Evolutionary conservation across 2,329 filamentous ascomycete genomes (phyloP).

Genomic region (Chaetomium olivaceum): DNA sequence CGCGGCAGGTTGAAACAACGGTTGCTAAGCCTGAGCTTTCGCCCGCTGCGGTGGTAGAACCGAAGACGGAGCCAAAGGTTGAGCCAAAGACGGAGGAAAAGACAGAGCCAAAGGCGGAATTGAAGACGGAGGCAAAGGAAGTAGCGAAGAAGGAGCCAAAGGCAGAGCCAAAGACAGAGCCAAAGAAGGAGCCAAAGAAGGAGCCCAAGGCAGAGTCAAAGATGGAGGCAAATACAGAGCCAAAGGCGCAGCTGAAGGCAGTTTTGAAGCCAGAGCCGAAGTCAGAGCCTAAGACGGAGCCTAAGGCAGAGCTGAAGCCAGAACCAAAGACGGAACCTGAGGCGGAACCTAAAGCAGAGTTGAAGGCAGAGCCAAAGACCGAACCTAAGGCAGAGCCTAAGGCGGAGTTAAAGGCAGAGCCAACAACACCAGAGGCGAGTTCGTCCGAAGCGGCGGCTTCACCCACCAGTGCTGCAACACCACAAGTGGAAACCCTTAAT

Average conservation of each 20-base stretch:
- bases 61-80: background rate
- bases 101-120: background rate
- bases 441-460: conserved; percentile 26
- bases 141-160: conserved; percentile 12
- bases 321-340: background rate
- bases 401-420: background rate
- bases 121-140: background rate
- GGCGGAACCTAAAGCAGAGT: background rate
- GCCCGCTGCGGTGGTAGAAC: conserved; percentile 14
- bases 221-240: too few species aligned
- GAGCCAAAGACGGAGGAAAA: background rate
- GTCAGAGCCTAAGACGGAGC: background rate
- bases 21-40: conserved; percentile 30
- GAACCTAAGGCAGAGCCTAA: background rate
- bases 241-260: too few species aligned
- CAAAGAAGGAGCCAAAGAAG: background rate
- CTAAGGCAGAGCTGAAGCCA: background rate
- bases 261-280: too few species aligned
- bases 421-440: background rate
- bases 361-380: background rate
- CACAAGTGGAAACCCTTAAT: conserved; percentile 20
- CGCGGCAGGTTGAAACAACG: conserved; percentile 31
- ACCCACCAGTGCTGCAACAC: conserved; percentile 17
- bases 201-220: background rate
- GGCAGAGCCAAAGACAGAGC: background rate